A percentile compares a stretch with the other conserved stretches of the same genome.
Evolutionary conservation across 306 rosid species (phyloP).

Genomic region (Vigna hirtella): DNA sequence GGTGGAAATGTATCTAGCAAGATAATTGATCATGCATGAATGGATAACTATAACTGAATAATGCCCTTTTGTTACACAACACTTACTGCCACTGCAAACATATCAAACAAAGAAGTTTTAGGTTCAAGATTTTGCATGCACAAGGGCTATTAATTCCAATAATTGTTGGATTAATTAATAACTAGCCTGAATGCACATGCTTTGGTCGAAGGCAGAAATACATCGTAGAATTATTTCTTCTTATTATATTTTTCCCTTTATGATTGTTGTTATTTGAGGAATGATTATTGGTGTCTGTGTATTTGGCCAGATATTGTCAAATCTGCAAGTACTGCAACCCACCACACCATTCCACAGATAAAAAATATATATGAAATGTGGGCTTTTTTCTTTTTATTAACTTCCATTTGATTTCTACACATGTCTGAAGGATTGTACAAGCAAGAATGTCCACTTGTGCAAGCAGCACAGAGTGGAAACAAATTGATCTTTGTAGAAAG

Average conservation of each 20-base stretch:
- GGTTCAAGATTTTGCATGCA: background rate
- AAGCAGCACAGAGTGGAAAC: slow-evolving; percentile 55
- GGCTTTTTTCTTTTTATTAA: slow-evolving; percentile 43
- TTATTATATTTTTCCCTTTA: background rate
- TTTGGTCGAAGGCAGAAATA: slow-evolving; percentile 18
- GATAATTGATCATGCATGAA: slow-evolving; percentile 18
- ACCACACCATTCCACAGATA: background rate
- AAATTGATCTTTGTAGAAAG: slow-evolving; percentile 48
- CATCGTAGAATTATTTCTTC: background rate
- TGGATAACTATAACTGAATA: background rate
- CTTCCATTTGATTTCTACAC: slow-evolving; percentile 51
- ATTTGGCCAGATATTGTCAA: slow-evolving; percentile 1
- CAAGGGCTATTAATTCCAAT: background rate
- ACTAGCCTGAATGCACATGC: slow-evolving; percentile 10
- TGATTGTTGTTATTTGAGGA: background rate
- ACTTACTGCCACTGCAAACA: background rate
- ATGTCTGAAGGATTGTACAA: slow-evolving; percentile 56
- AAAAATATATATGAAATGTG: slow-evolving; percentile 33
- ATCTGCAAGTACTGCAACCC: slow-evolving; percentile 24
- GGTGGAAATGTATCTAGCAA: background rate
- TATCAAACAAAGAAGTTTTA: background rate
- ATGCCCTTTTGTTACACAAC: background rate
- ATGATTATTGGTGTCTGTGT: slow-evolving; percentile 14
- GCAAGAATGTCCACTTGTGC: slow-evolving; percentile 64
- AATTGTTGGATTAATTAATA: slow-evolving; percentile 16